Evolutionary conservation across 1,284 basidiomycete genomes (phyloP).

Genomic region (Hemileia vastatrix): DNA sequence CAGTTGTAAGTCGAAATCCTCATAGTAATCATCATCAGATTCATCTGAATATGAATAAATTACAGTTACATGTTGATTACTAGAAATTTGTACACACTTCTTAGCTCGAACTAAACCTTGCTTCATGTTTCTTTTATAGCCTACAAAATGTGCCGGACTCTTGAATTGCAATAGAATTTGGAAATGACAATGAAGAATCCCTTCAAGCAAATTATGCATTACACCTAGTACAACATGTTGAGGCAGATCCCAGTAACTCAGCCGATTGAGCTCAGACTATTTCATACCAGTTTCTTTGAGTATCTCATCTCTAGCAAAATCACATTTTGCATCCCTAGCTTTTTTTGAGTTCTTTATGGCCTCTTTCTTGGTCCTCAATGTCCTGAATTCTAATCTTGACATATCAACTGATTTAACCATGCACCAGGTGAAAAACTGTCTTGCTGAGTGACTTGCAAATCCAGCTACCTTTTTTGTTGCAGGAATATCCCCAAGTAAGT

Average conservation of each 20-base stretch:
- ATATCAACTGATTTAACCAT: too few species aligned
- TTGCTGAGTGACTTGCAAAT: too few species aligned
- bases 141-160: background rate
- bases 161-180: slow-evolving; percentile 2
- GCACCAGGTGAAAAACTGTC: too few species aligned
- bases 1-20: background rate
- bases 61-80: background rate
- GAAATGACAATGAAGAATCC: slow-evolving; percentile 2
- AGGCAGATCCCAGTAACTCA: slow-evolving; percentile 1
- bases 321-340: background rate
- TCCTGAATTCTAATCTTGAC: too few species aligned
- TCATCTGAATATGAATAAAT: background rate
- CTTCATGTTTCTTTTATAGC: background rate
- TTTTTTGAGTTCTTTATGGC: background rate
- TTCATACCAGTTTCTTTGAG: slow-evolving; percentile 1
- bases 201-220: slow-evolving; percentile 15
- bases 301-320: background rate
- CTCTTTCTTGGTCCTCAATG: too few species aligned
- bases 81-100: background rate
- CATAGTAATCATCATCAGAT: background rate
- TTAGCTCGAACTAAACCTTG: background rate
- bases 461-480: too few species aligned
- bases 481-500: too few species aligned
- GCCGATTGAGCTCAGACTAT: slow-evolving; percentile 11
- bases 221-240: slow-evolving; percentile 6